phyloP scores from a whole-genome alignment of 1,139 yeast genomes.

The Blastobotrys persicus region DNA sequence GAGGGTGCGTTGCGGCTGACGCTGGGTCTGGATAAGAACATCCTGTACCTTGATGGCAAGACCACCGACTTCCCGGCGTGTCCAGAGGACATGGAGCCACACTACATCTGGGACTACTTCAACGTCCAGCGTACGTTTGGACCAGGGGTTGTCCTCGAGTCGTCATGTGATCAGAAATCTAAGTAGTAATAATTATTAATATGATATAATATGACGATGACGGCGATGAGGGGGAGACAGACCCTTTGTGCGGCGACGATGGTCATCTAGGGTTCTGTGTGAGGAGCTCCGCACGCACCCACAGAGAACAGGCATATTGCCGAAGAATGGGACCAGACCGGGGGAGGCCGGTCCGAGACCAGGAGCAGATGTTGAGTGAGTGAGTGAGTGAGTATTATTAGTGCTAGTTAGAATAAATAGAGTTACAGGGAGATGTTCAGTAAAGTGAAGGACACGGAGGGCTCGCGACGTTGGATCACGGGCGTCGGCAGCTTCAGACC shows the following conservation, averaged over 20 bases:
- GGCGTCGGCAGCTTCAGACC: conserved; percentile 29
- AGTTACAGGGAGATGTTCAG: conserved; percentile 4
- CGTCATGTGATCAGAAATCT: neutral
- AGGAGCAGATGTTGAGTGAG: no score
- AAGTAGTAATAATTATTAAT: neutral
- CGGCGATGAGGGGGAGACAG: no score
- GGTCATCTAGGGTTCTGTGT: no score
- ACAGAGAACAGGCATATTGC: no score
- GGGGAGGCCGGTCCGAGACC: no score
- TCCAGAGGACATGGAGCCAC: conserved; percentile 1
- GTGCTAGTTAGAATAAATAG: neutral
- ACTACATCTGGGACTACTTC: conserved; percentile 6
- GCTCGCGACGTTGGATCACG: conserved; percentile 19
- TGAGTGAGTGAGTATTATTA: no score
- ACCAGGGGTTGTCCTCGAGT: neutral
- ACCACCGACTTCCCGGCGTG: conserved; percentile 7
- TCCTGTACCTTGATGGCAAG: conserved; percentile 14
- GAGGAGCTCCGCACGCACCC: no score
- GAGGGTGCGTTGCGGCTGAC: conserved; percentile 21
- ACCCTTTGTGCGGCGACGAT: no score
- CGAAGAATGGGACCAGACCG: no score
- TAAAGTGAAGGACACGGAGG: conserved; percentile 1
- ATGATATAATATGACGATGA: no score
- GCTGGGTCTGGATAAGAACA: conserved; percentile 19
- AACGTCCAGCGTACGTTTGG: conserved; percentile 4